Conservation (phyloP, 2,329 filamentous ascomycete genomes). For the Penicillium sp. region DNA sequence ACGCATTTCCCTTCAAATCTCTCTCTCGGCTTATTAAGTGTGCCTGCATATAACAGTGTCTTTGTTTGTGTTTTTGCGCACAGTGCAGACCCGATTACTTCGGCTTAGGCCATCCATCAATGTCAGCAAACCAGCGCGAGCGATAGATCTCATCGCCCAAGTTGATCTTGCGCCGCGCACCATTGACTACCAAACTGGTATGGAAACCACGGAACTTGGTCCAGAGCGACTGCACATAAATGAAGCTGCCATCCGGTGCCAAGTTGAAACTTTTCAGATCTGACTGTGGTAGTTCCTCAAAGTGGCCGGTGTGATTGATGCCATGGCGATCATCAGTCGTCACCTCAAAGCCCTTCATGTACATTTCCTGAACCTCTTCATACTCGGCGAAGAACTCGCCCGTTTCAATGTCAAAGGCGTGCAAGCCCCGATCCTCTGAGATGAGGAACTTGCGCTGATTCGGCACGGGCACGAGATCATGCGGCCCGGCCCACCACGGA, state of each 20-base stretch:
- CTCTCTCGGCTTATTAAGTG: no score
- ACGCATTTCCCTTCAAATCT: neutral
- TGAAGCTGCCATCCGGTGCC: slow-evolving; percentile 23
- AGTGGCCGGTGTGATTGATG: slow-evolving; percentile 15
- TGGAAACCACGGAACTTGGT: slow-evolving; percentile 18
- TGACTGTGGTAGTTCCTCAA: slow-evolving; percentile 20
- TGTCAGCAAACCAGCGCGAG: slow-evolving; percentile 25
- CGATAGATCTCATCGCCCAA: slow-evolving; percentile 27
- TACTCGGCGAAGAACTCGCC: slow-evolving; percentile 14
- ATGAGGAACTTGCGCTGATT: slow-evolving; percentile 25
- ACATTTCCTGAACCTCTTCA: slow-evolving; percentile 17
- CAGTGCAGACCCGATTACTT: neutral
- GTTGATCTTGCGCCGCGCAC: slow-evolving; percentile 17
- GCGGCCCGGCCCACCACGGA: slow-evolving; percentile 24
- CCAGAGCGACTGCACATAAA: slow-evolving; percentile 27
- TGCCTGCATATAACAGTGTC: no score
- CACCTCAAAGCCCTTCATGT: slow-evolving; percentile 24
- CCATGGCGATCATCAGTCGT: slow-evolving; percentile 24
- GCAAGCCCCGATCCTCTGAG: slow-evolving; percentile 21
- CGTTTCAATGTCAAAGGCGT: slow-evolving; percentile 20
- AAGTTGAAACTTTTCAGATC: slow-evolving; percentile 27
- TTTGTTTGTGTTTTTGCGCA: neutral
- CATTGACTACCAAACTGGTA: slow-evolving; percentile 23
- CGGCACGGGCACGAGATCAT: slow-evolving; percentile 26
- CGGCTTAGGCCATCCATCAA: slow-evolving; percentile 27